Evolutionary conservation across 177 flowering plant genomes (phyloP).

Genomic region (Telopea speciosissima): DNA sequence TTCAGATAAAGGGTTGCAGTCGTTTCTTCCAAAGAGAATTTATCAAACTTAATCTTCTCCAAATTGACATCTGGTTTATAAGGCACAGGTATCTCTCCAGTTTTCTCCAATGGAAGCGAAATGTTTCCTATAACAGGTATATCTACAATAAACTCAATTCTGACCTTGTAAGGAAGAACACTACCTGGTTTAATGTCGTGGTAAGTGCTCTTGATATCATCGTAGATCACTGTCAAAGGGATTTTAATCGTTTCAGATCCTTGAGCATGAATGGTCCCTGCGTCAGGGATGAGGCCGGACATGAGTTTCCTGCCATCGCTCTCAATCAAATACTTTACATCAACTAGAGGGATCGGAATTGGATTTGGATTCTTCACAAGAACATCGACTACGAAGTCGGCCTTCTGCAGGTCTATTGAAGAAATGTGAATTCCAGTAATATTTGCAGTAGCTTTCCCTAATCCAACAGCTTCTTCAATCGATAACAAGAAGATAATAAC

Average conservation of each 20-base stretch:
- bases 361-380: slow-evolving; percentile 25
- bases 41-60: slow-evolving; percentile 17
- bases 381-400: slow-evolving; percentile 19
- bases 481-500: too few species aligned
- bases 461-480: slow-evolving; percentile 23
- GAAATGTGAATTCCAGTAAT: slow-evolving; percentile 16
- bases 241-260: slow-evolving; percentile 25
- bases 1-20: slow-evolving; percentile 25
- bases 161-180: slow-evolving; percentile 23
- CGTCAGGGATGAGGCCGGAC: slow-evolving; percentile 26
- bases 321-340: slow-evolving; percentile 24
- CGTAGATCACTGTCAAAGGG: slow-evolving; percentile 17
- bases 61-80: slow-evolving; percentile 25
- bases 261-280: slow-evolving; percentile 25
- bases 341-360: slow-evolving; percentile 25
- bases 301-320: slow-evolving; percentile 24
- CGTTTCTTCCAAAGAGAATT: slow-evolving; percentile 29
- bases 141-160: slow-evolving; percentile 22
- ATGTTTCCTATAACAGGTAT: slow-evolving; percentile 24
- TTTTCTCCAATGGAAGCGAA: slow-evolving; percentile 27
- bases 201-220: slow-evolving; percentile 24
- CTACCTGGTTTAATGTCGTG: slow-evolving; percentile 21
- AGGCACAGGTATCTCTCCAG: slow-evolving; percentile 25
- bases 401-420: slow-evolving; percentile 15
- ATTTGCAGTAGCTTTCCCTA: slow-evolving; percentile 24